Conservation (phyloP, 2,329 filamentous ascomycete species). For the Taxawa tesnikishii region DNA sequence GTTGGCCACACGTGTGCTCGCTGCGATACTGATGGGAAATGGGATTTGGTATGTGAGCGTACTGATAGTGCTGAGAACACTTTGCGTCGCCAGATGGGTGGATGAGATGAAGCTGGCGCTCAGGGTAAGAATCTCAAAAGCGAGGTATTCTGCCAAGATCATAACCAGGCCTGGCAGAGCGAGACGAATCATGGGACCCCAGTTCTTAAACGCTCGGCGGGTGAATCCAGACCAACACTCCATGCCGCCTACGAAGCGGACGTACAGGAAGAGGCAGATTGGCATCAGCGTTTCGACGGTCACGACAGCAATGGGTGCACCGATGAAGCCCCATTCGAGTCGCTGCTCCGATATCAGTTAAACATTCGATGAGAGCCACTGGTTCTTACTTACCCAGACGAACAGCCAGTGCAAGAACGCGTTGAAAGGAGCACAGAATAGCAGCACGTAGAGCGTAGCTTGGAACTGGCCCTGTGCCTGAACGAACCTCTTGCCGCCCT, state of each 20-base stretch:
- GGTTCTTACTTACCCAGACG: slow-evolving; percentile 48
- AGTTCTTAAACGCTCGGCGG: slow-evolving; percentile 54
- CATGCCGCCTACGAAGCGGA: slow-evolving; percentile 53
- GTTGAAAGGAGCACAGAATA: slow-evolving; percentile 72
- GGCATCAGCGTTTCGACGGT: slow-evolving; percentile 65
- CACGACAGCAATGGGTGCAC: slow-evolving; percentile 64
- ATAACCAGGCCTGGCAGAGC: slow-evolving; percentile 82
- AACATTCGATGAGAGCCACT: neutral
- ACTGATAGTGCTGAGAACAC: slow-evolving; percentile 48
- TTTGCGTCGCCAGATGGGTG: slow-evolving; percentile 75
- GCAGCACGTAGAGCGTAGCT: slow-evolving; percentile 66
- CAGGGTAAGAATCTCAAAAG: slow-evolving; percentile 84
- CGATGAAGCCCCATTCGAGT: slow-evolving; percentile 57
- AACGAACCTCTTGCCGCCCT: slow-evolving; percentile 69
- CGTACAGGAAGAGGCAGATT: slow-evolving; percentile 57
- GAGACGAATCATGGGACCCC: slow-evolving; percentile 72
- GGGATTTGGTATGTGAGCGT: slow-evolving; percentile 32
- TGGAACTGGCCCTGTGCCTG: slow-evolving; percentile 80
- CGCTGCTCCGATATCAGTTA: slow-evolving; percentile 12
- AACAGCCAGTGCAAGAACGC: slow-evolving; percentile 67
- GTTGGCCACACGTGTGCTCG: slow-evolving; percentile 80
- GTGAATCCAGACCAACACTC: slow-evolving; percentile 73
- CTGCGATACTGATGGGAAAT: slow-evolving; percentile 80
- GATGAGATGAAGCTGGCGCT: slow-evolving; percentile 67
- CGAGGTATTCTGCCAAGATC: slow-evolving; percentile 84